Evolutionary conservation across 352 stramenopile genomes (phyloP), one percentile per base, ranked within the genome.

Genomic region (Aphanomyces euteiches): DNA sequence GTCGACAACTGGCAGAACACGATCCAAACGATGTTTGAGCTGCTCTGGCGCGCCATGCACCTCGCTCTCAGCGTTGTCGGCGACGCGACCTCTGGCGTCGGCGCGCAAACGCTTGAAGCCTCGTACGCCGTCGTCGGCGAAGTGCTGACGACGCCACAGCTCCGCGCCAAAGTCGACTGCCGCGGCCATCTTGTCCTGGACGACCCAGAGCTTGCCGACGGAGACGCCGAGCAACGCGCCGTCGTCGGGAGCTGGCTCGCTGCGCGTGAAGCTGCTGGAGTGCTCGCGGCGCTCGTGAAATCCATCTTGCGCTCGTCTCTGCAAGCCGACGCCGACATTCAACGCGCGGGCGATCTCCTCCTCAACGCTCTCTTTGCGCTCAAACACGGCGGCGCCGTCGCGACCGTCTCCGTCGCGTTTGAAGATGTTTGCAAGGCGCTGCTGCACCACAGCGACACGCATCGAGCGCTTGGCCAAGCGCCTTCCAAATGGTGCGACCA

Each of bases 351-450:
- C 13, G 85, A 93, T 58, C 83, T 79, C 57, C 76, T 96, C 17
- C 71, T 96, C 5, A 84, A 92, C 72, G 84, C 88, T 56, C 73
- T 97, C 15, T 91, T 95, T 66, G 83, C 90, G 45, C 78, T 97
- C 17, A 96, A 96, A 66, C 90, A 97, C 78, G 92, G 93, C 67
- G 90, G 90, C 2, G 89, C 88, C 0, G 85, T 97, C 28, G 83
- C 87, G n/a, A 93, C 74, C 56, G 85, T 85, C 34, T 90, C 92
- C 61, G 81, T 90, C 41, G 74, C 86, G 19, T 95, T 96, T 50
- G 89, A 97, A 69, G 86, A 84, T 48, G 77, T 97, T 19, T 96
- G 89, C 64, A 84, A 85, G 38, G 83, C 85, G 39, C 85, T 97
- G 59, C 69, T 96, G 47, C 77, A 77, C 3, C 75, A 88, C 39